Conservation (phyloP, 2,329 filamentous ascomycete species). For the Beauveria asiatica region DNA sequence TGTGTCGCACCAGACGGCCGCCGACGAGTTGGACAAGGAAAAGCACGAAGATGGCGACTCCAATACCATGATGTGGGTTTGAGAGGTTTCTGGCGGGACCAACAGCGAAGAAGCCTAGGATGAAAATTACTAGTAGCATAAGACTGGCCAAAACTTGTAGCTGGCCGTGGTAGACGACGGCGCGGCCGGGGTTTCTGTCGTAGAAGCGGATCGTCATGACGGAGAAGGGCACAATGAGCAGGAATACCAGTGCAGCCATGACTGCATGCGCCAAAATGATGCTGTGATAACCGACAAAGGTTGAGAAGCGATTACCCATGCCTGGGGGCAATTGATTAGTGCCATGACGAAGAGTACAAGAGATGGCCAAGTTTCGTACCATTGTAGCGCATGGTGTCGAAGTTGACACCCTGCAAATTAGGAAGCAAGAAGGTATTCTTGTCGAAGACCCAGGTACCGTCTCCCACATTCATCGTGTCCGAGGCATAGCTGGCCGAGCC, state of each 20-base stretch:
- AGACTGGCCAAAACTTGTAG: slow-evolving; percentile 61
- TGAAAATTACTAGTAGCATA: slow-evolving; percentile 61
- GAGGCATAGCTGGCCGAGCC: slow-evolving; percentile 67
- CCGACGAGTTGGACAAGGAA: slow-evolving; percentile 63
- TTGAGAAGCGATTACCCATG: slow-evolving; percentile 74
- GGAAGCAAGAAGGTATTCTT: slow-evolving; percentile 72
- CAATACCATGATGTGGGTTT: slow-evolving; percentile 81
- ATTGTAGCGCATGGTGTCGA: slow-evolving; percentile 78
- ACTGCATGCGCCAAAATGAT: slow-evolving; percentile 65
- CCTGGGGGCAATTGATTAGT: slow-evolving; percentile 37
- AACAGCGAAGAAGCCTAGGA: slow-evolving; percentile 71
- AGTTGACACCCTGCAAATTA: slow-evolving; percentile 67
- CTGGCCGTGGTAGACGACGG: slow-evolving; percentile 64
- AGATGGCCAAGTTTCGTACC: slow-evolving; percentile 40
- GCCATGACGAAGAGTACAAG: too few relatives aligned
- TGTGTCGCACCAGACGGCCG: slow-evolving; percentile 53
- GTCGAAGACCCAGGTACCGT: slow-evolving; percentile 74
- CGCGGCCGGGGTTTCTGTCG: slow-evolving; percentile 49
- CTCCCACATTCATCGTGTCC: slow-evolving; percentile 66
- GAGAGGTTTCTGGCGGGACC: slow-evolving; percentile 62
- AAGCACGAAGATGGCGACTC: slow-evolving; percentile 67
- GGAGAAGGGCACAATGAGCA: slow-evolving; percentile 64
- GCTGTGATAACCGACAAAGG: slow-evolving; percentile 58
- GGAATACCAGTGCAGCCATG: slow-evolving; percentile 63
- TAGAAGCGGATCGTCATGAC: slow-evolving; percentile 69